These are phyloP conservation scores for Pseudogymnoascus destructans DNA, from an alignment of 2,329 filamentous ascomycete species.

Conservation along the genomic window DNA sequence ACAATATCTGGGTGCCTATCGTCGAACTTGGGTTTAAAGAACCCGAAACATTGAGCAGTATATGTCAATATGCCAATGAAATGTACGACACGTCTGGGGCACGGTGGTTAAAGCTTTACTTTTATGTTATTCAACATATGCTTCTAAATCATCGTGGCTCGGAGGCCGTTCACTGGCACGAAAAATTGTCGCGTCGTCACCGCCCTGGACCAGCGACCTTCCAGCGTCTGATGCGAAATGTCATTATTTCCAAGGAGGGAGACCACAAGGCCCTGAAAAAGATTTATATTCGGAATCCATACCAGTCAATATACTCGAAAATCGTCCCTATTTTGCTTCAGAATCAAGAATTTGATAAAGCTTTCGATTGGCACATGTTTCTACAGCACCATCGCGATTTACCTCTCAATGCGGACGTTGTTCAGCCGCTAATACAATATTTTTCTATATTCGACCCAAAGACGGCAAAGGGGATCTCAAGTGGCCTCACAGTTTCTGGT, in stretches of 20 bases:
- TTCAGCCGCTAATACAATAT: slow-evolving; percentile 31
- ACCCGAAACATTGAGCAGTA: slow-evolving; percentile 24
- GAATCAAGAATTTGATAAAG: slow-evolving; percentile 27
- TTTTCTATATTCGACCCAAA: slow-evolving; percentile 25
- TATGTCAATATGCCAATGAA: slow-evolving; percentile 31
- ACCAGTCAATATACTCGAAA: slow-evolving; percentile 31
- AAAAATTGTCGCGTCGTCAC: slow-evolving; percentile 19
- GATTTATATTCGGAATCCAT: slow-evolving; percentile 29
- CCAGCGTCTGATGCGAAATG: slow-evolving; percentile 25
- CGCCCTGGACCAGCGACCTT: slow-evolving; percentile 27
- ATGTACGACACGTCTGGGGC: slow-evolving; percentile 29
- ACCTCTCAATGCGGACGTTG: slow-evolving; percentile 27
- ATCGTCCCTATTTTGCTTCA: slow-evolving; percentile 31
- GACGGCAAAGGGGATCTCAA: slow-evolving; percentile 18
- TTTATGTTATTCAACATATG: slow-evolving; percentile 30
- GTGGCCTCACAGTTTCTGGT: slow-evolving; percentile 19
- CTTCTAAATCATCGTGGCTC: slow-evolving; percentile 20
- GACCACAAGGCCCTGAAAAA: slow-evolving; percentile 28
- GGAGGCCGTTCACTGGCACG: slow-evolving; percentile 22
- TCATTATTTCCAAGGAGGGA: slow-evolving; percentile 15
- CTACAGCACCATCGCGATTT: slow-evolving; percentile 31
- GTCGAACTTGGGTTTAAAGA: slow-evolving; percentile 28
- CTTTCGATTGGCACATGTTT: slow-evolving; percentile 34
- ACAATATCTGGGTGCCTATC: slow-evolving; percentile 34
- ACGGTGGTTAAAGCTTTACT: slow-evolving; percentile 30